Evolutionary conservation across 2,329 filamentous ascomycete species (phyloP), one percentile per base, ranked within the genome.

Genomic region (Cladosporium sp.): DNA sequence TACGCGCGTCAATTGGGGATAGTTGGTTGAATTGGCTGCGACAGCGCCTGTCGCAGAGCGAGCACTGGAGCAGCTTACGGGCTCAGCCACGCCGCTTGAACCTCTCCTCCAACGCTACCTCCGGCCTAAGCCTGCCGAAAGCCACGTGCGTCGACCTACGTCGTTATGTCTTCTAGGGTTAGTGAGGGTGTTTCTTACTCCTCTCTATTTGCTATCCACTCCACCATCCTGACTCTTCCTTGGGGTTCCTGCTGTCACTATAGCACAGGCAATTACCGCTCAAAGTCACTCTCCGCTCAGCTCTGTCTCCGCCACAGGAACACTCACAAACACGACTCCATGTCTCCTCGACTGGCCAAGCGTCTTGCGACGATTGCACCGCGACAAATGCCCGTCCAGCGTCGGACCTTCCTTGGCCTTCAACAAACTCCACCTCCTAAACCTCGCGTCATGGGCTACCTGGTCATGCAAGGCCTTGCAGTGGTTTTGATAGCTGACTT

Each of bases 401-500:
- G 54, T 13, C 60, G 65, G 13, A 61, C 56, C 4, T 67, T 68
- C 50, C 52, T 66, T 15, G 59, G 58, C 22, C 55, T 67, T 2
- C 63, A 62, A 22, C 61, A 61, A 2, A 56, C 64, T 6, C 61
- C 62, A 19, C 51, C 64, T 9, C 64, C 63, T 2, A 56, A 57
- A 15, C 60, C 63, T 18, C 52, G 55, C 13, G 59, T 60, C 40
- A 64, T 65, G 57, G 64, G 58, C n/a, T 62, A 58, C 32, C 58
- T 68, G 9, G 66, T 68, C 15, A 45, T 59, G 1, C 64, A 68
- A 56, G 65, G 66, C 11, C 55, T 68, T 13, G 60, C 53, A 2
- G 54, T 68, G 6, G 66, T 68, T 15, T 56, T 68, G 32, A 40
- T 64, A 7, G 61, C 55, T 8, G 62, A 66, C 30, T 32, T 59